A percentile compares a stretch with the other conserved stretches of the same genome.
Evolutionary conservation across 2,329 filamentous ascomycete species (phyloP).

Genomic region (Fusarium floridanum): DNA sequence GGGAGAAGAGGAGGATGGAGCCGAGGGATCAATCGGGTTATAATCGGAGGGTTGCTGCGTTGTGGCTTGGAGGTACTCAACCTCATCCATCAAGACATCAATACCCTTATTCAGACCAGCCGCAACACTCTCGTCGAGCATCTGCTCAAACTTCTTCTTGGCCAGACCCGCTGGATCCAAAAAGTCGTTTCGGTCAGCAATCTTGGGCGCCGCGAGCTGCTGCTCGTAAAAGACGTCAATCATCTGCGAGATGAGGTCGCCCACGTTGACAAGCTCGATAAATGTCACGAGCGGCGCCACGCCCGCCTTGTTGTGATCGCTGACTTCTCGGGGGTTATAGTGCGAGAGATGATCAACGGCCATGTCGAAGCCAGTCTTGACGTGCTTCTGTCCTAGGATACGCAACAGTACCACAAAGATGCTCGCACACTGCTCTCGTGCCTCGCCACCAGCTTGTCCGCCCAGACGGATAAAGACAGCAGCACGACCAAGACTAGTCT

Average conservation of each 20-base stretch:
- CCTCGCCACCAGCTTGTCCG: conserved; percentile 83
- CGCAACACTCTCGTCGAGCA: conserved; percentile 96
- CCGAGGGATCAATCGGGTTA: conserved; percentile 71
- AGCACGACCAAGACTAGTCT: conserved; percentile 86
- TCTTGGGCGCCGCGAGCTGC: conserved; percentile 84
- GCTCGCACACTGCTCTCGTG: conserved; percentile 86
- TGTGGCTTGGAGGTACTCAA: conserved; percentile 93
- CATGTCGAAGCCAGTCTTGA: conserved; percentile 93
- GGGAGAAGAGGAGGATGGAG: conserved; percentile 30
- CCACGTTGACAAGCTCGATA: conserved; percentile 96
- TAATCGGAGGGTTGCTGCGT: conserved; percentile 90
- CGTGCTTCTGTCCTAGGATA: conserved; percentile 86
- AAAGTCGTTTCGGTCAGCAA: conserved; percentile 94
- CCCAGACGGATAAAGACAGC: conserved; percentile 85
- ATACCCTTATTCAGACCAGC: conserved; percentile 97
- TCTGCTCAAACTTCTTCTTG: conserved; percentile 99
- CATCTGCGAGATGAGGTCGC: conserved; percentile 98
- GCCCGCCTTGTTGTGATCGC: conserved; percentile 75
- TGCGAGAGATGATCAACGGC: conserved; percentile 90
- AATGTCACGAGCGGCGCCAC: conserved; percentile 96
- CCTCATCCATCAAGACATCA: conserved; percentile 97
- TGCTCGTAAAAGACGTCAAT: conserved; percentile 98
- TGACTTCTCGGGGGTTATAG: conserved; percentile 90
- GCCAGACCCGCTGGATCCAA: conserved; percentile 90
- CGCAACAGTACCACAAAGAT: conserved; percentile 90